Percentiles rank a stretch among this genome's conserved stretches.
phyloP scores from a whole-genome alignment of 805 yeast genomes.

The Wickerhamomyces rabaulensis region DNA sequence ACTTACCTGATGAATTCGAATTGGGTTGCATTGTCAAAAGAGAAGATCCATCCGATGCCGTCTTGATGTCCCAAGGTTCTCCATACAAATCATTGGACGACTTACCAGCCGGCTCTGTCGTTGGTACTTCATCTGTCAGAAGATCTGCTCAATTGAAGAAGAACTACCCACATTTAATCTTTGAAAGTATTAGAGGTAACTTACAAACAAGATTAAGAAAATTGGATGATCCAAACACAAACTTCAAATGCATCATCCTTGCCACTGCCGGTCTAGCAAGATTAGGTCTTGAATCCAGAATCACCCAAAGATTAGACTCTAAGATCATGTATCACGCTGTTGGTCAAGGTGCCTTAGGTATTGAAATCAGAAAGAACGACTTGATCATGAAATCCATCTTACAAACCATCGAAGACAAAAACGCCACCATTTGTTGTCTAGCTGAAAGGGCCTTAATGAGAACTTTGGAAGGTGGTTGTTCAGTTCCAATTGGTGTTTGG shows the following conservation, averaged over 20 bases:
- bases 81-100: conserved; percentile 62
- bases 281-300: conserved; percentile 65
- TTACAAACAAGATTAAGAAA: conserved; percentile 75
- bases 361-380: conserved; percentile 80
- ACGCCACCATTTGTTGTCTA: conserved; percentile 67
- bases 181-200: conserved; percentile 85
- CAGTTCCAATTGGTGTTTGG: conserved; percentile 93
- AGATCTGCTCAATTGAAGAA: conserved; percentile 87
- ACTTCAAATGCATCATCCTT: conserved; percentile 68
- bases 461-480: conserved; percentile 93
- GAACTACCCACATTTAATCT: conserved; percentile 67
- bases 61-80: conserved; percentile 66
- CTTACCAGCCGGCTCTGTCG: conserved; percentile 78
- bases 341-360: conserved; percentile 97
- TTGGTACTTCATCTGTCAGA: conserved; percentile 93
- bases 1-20: conserved; percentile 83
- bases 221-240: conserved; percentile 65
- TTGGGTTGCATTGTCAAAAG: conserved; percentile 82
- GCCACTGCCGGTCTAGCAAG: conserved; percentile 92
- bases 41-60: conserved; percentile 92
- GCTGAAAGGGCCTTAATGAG: conserved; percentile 89
- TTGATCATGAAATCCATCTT: conserved; percentile 52
- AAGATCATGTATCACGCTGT: conserved; percentile 93
- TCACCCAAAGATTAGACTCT: conserved; percentile 63
- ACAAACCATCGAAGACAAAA: conserved; percentile 55